Percentiles rank a stretch among this genome's conserved stretches.
Conservation (phyloP, 1,284 basidiomycete genomes). For the Microbotryomycetes sp. region DNA sequence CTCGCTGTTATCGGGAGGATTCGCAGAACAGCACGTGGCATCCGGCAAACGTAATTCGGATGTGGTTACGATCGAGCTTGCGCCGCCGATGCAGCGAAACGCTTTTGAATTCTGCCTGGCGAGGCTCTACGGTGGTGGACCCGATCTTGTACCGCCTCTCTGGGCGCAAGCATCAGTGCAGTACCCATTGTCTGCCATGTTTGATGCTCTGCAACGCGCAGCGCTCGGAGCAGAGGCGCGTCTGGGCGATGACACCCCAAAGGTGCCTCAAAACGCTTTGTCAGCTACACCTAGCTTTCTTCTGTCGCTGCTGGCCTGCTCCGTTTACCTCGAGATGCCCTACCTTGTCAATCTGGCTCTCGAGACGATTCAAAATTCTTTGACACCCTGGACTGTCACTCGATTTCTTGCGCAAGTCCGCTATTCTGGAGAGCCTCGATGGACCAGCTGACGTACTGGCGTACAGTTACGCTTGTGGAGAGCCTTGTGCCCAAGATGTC, state of each 20-base stretch:
- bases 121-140: slow-evolving; percentile 10
- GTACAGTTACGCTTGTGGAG: slow-evolving; percentile 68
- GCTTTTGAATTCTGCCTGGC: slow-evolving; percentile 24
- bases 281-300: slow-evolving; percentile 68
- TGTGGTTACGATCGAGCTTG: slow-evolving; percentile 36
- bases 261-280: background rate
- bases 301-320: slow-evolving; percentile 75
- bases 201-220: slow-evolving; percentile 22
- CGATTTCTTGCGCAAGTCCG: slow-evolving; percentile 52
- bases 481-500: slow-evolving; percentile 50
- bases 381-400: slow-evolving; percentile 69
- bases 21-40: slow-evolving; percentile 46
- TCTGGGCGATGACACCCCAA: slow-evolving; percentile 9
- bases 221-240: background rate
- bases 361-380: slow-evolving; percentile 59
- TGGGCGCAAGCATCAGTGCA: background rate
- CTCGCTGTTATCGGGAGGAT: slow-evolving; percentile 72
- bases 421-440: background rate
- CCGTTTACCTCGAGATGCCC: slow-evolving; percentile 77
- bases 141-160: slow-evolving; percentile 4
- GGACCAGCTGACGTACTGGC: background rate
- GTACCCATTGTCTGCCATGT: background rate
- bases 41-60: slow-evolving; percentile 42
- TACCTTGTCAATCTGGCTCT: slow-evolving; percentile 67
- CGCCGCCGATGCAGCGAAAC: slow-evolving; percentile 29